A percentile compares a stretch with the other conserved stretches of the same genome.
Evolutionary conservation across 164 flowering plant species (phyloP).

Genomic region (Stephania japonica): DNA sequence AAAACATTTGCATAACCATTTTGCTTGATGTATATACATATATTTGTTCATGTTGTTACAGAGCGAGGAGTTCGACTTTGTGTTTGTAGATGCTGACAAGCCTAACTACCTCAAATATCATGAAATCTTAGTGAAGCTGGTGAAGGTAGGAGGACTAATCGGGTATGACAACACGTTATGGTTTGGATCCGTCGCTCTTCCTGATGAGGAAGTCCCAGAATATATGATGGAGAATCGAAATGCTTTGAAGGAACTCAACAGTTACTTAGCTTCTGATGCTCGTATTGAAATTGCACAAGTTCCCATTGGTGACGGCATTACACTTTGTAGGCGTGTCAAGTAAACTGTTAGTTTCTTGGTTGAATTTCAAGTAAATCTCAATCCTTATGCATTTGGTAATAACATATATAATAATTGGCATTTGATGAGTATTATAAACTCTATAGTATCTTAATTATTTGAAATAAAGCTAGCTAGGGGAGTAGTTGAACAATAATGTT

Average conservation of each 20-base stretch:
- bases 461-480: too few species aligned
- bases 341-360: not conserved
- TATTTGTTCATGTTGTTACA: constrained; percentile 1
- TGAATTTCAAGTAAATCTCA: too few species aligned
- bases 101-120: constrained; percentile 17
- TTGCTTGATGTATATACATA: not conserved
- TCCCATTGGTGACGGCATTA: constrained; percentile 21
- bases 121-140: constrained; percentile 17
- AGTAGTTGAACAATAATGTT: too few species aligned
- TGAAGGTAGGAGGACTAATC: constrained; percentile 21
- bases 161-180: constrained; percentile 23
- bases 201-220: not conserved
- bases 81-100: constrained; percentile 24
- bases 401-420: too few species aligned
- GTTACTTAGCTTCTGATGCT: constrained; percentile 15
- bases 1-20: not conserved
- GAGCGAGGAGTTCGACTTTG: constrained; percentile 17
- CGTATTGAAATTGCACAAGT: constrained; percentile 19
- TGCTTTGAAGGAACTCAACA: constrained; percentile 11
- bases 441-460: too few species aligned
- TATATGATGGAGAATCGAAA: not conserved
- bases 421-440: too few species aligned
- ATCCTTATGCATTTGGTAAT: too few species aligned
- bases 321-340: constrained; percentile 12
- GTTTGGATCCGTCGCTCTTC: constrained; percentile 15